These are phyloP conservation scores for Cymbidium sinense DNA, from an alignment of 106 monocot genomes.

Conservation along the genomic window DNA sequence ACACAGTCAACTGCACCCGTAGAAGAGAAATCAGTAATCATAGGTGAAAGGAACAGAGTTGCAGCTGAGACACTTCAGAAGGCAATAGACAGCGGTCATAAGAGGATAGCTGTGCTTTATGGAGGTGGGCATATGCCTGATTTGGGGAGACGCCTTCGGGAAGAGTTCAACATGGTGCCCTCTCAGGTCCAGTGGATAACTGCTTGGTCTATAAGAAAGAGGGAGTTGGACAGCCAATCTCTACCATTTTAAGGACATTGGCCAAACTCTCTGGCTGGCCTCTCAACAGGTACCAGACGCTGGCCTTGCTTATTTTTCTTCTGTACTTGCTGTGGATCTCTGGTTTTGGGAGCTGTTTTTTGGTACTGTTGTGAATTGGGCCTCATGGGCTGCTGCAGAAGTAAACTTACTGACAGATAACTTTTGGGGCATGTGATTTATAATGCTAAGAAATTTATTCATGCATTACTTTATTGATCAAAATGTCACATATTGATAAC, in stretches of 20 bases:
- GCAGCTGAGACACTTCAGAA: slow-evolving; percentile 47
- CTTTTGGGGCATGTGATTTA: slow-evolving; percentile 9
- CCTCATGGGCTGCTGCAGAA: slow-evolving; percentile 40
- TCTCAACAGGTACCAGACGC: slow-evolving; percentile 66
- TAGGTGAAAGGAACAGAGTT: slow-evolving; percentile 80
- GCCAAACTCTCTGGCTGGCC: slow-evolving; percentile 61
- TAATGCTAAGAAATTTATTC: not conserved
- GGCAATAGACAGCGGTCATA: slow-evolving; percentile 57
- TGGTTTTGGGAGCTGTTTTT: slow-evolving; percentile 89
- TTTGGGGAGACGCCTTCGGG: slow-evolving; percentile 47
- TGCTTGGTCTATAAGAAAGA: slow-evolving; percentile 72
- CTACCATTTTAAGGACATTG: slow-evolving; percentile 51
- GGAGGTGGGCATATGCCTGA: slow-evolving; percentile 98
- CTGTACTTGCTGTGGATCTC: slow-evolving; percentile 66
- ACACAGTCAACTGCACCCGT: slow-evolving; percentile 42
- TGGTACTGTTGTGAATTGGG: slow-evolving; percentile 41
- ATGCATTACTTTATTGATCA: not conserved
- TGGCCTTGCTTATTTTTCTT: slow-evolving; percentile 55
- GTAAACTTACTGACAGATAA: slow-evolving; percentile 18
- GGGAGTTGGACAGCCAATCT: slow-evolving; percentile 33
- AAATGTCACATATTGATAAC: not conserved
- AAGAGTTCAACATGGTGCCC: slow-evolving; percentile 81
- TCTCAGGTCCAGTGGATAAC: slow-evolving; percentile 65
- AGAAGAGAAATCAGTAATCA: slow-evolving; percentile 79
- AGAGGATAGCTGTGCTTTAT: slow-evolving; percentile 69